These are phyloP conservation scores for Aspergillus conjunctus DNA, from an alignment of 495 filamentous ascomycete species.

Conservation along the genomic window DNA sequence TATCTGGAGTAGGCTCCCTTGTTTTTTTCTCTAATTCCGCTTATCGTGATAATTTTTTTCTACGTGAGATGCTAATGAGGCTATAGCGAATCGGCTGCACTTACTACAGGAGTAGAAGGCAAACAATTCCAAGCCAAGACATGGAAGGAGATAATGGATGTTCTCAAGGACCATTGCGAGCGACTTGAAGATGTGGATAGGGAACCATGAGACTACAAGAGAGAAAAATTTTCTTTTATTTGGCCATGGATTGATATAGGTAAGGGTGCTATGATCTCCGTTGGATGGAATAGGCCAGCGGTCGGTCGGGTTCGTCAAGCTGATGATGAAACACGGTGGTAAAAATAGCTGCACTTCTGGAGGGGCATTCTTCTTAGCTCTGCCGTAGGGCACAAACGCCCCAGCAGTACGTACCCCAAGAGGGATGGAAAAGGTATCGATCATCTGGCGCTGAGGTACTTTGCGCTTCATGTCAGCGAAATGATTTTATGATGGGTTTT, in stretches of 20 bases:
- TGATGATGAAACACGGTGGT: neutral
- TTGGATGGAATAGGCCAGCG: neutral
- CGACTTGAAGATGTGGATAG: slow-evolving; percentile 25
- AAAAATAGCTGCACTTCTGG: neutral
- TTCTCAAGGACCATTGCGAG: slow-evolving; percentile 33
- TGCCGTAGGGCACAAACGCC: too few species aligned
- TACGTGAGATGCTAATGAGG: slow-evolving; percentile 11
- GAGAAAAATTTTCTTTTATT: too few species aligned
- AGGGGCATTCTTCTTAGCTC: neutral
- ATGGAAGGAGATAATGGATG: slow-evolving; percentile 43
- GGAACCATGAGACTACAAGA: slow-evolving; percentile 2
- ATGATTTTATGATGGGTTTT: too few species aligned
- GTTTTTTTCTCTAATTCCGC: slow-evolving; percentile 5
- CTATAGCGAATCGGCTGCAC: slow-evolving; percentile 40
- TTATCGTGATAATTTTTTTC: neutral
- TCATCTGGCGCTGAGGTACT: too few species aligned
- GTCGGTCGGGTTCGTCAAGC: neutral
- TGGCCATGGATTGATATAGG: neutral
- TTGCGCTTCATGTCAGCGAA: too few species aligned
- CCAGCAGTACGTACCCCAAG: too few species aligned
- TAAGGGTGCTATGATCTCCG: neutral
- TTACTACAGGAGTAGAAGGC: slow-evolving; percentile 37
- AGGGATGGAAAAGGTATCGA: too few species aligned
- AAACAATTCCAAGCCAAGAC: slow-evolving; percentile 40
- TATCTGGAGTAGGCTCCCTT: slow-evolving; percentile 43